These are phyloP conservation scores for Eragrostis curvula DNA, from an alignment of 176 grass and related monocot genomes.

Conservation along the genomic window DNA sequence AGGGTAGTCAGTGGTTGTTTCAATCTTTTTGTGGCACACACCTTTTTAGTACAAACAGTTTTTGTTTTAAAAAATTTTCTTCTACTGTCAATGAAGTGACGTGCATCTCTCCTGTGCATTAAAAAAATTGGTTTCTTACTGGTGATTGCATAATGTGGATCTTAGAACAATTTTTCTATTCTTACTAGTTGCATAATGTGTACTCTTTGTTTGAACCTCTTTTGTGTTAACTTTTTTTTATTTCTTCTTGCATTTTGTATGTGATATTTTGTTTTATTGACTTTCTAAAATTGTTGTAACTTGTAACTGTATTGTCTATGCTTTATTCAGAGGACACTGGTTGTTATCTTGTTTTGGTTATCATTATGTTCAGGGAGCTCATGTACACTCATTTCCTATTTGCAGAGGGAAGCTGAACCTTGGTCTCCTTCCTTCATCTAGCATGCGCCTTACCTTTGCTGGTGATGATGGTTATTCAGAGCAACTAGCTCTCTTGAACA, in stretches of 20 bases:
- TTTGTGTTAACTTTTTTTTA: neutral
- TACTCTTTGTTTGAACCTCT: neutral
- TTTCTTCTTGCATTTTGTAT: neutral
- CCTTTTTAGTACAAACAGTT: neutral
- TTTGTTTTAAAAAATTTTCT: neutral
- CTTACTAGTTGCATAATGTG: neutral
- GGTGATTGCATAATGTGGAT: neutral
- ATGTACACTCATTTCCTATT: constrained; percentile 35
- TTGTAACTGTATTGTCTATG: neutral
- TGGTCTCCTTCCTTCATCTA: constrained; percentile 70
- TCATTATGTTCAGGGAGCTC: constrained; percentile 34
- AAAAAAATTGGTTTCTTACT: neutral
- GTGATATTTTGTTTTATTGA: neutral
- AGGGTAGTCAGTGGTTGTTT: neutral
- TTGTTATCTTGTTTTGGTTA: neutral
- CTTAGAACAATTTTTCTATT: constrained; percentile 2
- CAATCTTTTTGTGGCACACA: neutral
- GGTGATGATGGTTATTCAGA: constrained; percentile 76
- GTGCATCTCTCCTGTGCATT: neutral
- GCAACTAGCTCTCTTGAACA: constrained; percentile 62
- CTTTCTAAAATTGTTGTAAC: neutral
- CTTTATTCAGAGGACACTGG: neutral
- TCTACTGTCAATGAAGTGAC: neutral
- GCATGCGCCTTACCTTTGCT: constrained; percentile 66
- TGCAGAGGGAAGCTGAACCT: constrained; percentile 82